These are phyloP conservation scores for Cladosporium sp. DNA, from an alignment of 2,329 filamentous ascomycete species.

Conservation along the genomic window DNA sequence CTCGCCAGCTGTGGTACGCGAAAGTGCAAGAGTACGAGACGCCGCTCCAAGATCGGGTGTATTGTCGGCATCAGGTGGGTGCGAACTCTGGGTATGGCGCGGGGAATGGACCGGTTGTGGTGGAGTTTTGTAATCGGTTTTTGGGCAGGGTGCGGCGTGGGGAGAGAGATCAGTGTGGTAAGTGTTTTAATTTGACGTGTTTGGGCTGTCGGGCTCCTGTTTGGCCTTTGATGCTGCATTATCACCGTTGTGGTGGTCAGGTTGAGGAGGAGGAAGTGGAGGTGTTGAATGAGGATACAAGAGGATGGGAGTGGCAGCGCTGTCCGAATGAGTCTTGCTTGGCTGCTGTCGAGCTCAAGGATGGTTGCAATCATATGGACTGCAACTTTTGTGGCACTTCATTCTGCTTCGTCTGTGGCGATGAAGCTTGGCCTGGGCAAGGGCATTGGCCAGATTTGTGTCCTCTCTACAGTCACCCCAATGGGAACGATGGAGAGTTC, in stretches of 20 bases:
- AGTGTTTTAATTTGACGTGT: no score
- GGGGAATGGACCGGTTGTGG: no score
- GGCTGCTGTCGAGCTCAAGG: slow-evolving; percentile 3
- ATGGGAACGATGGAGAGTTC: no score
- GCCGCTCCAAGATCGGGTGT: slow-evolving; percentile 4
- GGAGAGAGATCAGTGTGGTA: no score
- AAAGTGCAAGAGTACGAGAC: slow-evolving; percentile 10
- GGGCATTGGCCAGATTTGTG: not conserved
- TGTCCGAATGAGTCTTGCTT: slow-evolving; percentile 16
- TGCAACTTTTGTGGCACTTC: slow-evolving; percentile 18
- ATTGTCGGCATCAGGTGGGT: slow-evolving; percentile 6
- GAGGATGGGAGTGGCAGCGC: slow-evolving; percentile 15
- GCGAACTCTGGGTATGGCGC: no score
- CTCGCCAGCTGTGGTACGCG: not conserved
- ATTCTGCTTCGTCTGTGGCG: slow-evolving; percentile 20
- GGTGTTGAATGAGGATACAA: slow-evolving; percentile 1
- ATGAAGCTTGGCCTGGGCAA: not conserved
- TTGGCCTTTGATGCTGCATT: no score
- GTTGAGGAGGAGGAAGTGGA: no score
- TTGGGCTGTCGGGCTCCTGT: no score
- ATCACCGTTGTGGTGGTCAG: no score
- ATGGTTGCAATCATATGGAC: slow-evolving; percentile 17
- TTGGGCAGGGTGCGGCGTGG: no score
- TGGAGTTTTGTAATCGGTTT: not conserved
- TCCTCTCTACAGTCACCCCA: no score